These are phyloP conservation scores for Penicillium robsamsonii DNA, from an alignment of 495 filamentous ascomycete genomes.

Conservation along the genomic window DNA sequence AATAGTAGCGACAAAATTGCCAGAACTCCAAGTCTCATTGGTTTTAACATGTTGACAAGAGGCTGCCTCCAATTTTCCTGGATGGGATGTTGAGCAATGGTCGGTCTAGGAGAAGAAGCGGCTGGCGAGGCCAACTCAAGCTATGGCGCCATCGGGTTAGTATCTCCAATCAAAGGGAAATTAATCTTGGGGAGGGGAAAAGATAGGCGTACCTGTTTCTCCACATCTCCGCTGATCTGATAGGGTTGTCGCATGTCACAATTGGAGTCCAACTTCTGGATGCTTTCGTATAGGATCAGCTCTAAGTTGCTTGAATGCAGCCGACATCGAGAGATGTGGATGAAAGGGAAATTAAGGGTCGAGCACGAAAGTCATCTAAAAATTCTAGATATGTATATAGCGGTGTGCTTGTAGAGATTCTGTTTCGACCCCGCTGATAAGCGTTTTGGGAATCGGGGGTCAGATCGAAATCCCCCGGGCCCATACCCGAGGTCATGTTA, in stretches of 20 bases:
- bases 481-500: too few species aligned
- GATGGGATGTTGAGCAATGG: background rate
- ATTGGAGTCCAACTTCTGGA: background rate
- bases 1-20: conserved; percentile 24
- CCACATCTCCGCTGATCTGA: conserved; percentile 30
- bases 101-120: background rate
- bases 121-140: conserved; percentile 4
- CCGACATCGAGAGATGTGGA: background rate
- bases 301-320: background rate
- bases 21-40: conserved; percentile 19
- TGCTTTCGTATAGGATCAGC: conserved; percentile 1
- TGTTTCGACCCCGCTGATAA: too few species aligned
- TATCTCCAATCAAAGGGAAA: background rate
- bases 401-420: background rate
- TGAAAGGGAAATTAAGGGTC: background rate
- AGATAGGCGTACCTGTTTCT: conserved; percentile 34
- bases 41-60: conserved; percentile 15
- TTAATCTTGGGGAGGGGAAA: conserved; percentile 3
- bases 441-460: too few species aligned
- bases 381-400: background rate
- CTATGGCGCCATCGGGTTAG: conserved; percentile 2
- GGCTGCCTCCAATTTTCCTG: conserved; percentile 2
- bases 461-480: too few species aligned
- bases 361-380: too few species aligned
- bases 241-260: conserved; percentile 3